phyloP scores from a whole-genome alignment of 2,329 filamentous ascomycete genomes.

The Pestalotiopsis sp. region DNA sequence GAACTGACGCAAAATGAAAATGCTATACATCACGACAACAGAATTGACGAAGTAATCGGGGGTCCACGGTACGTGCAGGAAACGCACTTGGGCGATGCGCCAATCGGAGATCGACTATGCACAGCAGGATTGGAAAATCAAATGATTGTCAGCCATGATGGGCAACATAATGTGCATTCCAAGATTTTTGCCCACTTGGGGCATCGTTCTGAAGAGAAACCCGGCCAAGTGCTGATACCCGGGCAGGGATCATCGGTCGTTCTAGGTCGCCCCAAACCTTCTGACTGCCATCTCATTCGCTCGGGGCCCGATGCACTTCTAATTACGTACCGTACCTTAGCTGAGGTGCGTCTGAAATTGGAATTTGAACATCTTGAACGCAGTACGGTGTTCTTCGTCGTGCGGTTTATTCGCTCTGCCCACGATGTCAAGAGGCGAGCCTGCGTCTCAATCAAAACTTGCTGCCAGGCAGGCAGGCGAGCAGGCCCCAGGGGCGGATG shows the following conservation, averaged over 20 bases:
- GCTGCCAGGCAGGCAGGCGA: too few relatives aligned
- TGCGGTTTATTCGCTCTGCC: too few relatives aligned
- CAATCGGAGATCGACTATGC: neutral
- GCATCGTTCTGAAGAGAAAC: neutral
- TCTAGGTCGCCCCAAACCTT: neutral
- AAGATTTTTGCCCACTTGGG: neutral
- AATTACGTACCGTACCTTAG: neutral
- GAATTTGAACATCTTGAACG: too few relatives aligned
- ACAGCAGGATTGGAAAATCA: neutral
- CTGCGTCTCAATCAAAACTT: too few relatives aligned
- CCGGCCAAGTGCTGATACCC: neutral
- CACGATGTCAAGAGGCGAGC: too few relatives aligned
- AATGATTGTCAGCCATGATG: neutral
- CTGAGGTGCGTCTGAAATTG: too few relatives aligned
- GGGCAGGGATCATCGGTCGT: neutral
- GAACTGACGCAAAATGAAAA: too few relatives aligned
- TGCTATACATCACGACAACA: too few relatives aligned
- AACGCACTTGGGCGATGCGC: neutral
- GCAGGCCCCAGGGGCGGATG: too few relatives aligned
- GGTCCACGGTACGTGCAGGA: too few relatives aligned
- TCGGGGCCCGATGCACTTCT: neutral
- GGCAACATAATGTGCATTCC: neutral
- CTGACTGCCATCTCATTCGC: neutral
- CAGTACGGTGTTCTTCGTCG: too few relatives aligned
- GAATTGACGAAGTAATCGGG: too few relatives aligned